A percentile compares a stretch with the other conserved stretches of the same genome.
These are phyloP conservation scores for Trichosporon coremiiforme DNA, from an alignment of 1,284 basidiomycete genomes.

Conservation along the genomic window DNA sequence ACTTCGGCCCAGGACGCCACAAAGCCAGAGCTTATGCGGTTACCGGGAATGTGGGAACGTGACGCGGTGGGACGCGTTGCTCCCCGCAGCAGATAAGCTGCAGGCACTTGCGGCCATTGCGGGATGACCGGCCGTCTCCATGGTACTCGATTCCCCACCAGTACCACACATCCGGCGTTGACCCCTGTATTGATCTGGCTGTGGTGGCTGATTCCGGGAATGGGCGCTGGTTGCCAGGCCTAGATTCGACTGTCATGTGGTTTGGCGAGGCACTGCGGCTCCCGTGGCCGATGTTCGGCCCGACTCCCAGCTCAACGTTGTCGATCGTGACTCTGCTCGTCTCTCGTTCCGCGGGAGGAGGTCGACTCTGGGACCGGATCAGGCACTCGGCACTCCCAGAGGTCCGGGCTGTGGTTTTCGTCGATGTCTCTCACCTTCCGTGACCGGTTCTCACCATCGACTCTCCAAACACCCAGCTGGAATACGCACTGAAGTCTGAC, in stretches of 20 bases:
- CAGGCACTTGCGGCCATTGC: background rate
- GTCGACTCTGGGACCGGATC: background rate
- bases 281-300: background rate
- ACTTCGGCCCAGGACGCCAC: background rate
- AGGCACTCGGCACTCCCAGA: constrained; percentile 6
- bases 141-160: no score
- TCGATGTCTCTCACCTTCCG: background rate
- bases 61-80: background rate
- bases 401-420: background rate
- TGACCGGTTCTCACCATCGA: background rate
- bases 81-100: background rate
- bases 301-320: background rate
- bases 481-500: background rate
- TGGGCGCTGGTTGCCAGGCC: background rate
- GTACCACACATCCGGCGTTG: no score
- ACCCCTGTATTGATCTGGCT: no score
- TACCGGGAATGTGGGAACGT: constrained; percentile 1
- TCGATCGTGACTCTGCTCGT: background rate
- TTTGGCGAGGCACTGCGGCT: background rate
- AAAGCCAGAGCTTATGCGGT: background rate
- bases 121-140: background rate
- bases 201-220: background rate
- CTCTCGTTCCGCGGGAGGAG: background rate
- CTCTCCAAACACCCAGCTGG: no score
- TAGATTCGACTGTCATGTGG: background rate